A percentile compares a stretch with the other conserved stretches of the same genome.
phyloP scores from a whole-genome alignment of 805 yeast species.

The Candida stauntonica region DNA sequence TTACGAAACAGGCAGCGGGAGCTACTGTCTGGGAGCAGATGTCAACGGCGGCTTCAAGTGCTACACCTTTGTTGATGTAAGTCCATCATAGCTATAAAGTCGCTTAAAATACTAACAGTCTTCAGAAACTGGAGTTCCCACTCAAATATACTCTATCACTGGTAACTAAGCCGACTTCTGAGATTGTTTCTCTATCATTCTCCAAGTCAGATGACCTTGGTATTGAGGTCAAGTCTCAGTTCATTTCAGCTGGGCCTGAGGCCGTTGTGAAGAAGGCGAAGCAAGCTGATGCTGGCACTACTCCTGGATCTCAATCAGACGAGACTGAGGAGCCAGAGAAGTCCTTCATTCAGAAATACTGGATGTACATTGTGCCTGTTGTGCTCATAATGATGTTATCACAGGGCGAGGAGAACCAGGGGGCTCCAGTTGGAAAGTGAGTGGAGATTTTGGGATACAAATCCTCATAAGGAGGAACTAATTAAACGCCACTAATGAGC shows the following conservation, averaged over 20 bases:
- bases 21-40: slow-evolving; percentile 24
- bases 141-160: slow-evolving; percentile 16
- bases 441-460: no score
- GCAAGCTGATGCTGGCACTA: no score
- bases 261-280: slow-evolving; percentile 8
- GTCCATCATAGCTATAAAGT: neutral
- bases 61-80: slow-evolving; percentile 16
- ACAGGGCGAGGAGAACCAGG: slow-evolving; percentile 10
- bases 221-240: slow-evolving; percentile 11
- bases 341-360: slow-evolving; percentile 55
- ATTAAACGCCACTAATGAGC: no score
- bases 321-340: slow-evolving; percentile 22
- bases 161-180: slow-evolving; percentile 19
- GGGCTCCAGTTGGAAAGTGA: slow-evolving; percentile 1
- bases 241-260: slow-evolving; percentile 12
- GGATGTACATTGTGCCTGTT: slow-evolving; percentile 58
- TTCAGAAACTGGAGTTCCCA: slow-evolving; percentile 12
- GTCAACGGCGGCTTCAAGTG: slow-evolving; percentile 15
- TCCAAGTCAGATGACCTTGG: slow-evolving; percentile 11
- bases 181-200: slow-evolving; percentile 15
- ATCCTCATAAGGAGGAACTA: no score
- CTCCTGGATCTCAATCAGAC: no score
- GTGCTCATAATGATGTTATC: slow-evolving; percentile 33
- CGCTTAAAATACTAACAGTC: neutral
- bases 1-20: slow-evolving; percentile 6